phyloP scores from a whole-genome alignment of 495 filamentous ascomycete genomes.

The Hypoxylon intermedium region DNA sequence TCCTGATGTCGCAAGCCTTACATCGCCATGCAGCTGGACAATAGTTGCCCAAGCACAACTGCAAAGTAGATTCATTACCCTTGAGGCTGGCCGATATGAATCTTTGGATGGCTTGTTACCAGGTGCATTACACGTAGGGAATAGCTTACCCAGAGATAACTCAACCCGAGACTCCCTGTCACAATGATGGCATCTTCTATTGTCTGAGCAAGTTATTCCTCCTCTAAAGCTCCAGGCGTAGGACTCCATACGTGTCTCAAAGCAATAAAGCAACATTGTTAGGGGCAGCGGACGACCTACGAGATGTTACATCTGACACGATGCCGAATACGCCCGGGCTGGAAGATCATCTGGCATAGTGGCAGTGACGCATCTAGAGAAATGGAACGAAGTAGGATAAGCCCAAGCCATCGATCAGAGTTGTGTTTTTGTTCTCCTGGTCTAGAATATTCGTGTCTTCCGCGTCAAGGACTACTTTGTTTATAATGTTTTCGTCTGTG shows the following conservation, averaged over 20 bases:
- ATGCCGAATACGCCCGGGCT: constrained; percentile 6
- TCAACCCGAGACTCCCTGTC: constrained; percentile 11
- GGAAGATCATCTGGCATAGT: constrained; percentile 32
- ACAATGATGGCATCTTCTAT: constrained; percentile 37
- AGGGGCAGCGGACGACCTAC: constrained; percentile 28
- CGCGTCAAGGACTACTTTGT: not conserved
- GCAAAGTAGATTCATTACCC: constrained; percentile 32
- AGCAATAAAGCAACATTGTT: constrained; percentile 21
- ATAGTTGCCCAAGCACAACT: constrained; percentile 14
- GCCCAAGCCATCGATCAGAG: not conserved
- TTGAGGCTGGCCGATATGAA: no score
- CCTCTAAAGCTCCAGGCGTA: constrained; percentile 14
- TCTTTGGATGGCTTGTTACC: no score
- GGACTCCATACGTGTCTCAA: constrained; percentile 34
- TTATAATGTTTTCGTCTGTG: not conserved
- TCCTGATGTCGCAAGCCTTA: constrained; percentile 14
- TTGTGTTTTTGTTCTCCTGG: constrained; percentile 1
- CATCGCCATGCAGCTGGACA: not conserved
- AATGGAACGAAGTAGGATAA: constrained; percentile 19
- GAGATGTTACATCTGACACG: constrained; percentile 19
- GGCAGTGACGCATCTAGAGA: constrained; percentile 13
- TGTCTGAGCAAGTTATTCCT: constrained; percentile 27
- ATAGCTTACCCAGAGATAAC: constrained; percentile 34
- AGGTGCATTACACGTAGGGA: no score
- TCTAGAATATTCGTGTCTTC: not conserved